Base-by-base conservation (phyloP, 371 early-diverging fungal genomes). In the Mortierella sp. region DNA sequence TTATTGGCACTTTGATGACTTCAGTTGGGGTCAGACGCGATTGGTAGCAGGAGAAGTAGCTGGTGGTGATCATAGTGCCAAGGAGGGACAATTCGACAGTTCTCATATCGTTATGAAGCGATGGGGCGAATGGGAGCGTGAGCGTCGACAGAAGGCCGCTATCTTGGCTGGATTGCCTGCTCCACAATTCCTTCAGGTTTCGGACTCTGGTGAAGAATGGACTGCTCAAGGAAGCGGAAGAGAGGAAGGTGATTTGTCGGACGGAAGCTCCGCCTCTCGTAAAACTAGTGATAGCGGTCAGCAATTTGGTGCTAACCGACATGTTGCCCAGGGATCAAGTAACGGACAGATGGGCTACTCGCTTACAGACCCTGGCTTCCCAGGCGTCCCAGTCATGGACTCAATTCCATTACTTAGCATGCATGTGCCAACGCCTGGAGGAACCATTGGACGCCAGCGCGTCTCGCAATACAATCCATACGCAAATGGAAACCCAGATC, bases 1-100 rank as follows among this genome's bases (percentile, higher is more conserved):
- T 15, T 99, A 93, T 86, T 99, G 99, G 99, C 97, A 98, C 85
- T 98, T 99, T 87, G 99, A 99, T 82, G 99, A 99, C 73, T 99
- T 99, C 77, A 92, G 93, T 10, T 99, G 99, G 99, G 99, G 99
- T 10, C 94, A 98, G 72, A 99, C 99, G 0, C 90, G 99, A 62
- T 88, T 91, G 72, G 93, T 96, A 3, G 90, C 91, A 45, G 95
- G 95, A 35, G 95, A 90, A 9, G 76, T 66, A 22, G 79, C 72
- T 1, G 75, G 69, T 0, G 88, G n/a, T n/a, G n/a, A 78, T 43
- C 91, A 92, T 64, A 87, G 89, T n/a, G 84, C 83, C 13, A 89
- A 89, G 64, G 87, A 88, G 22, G 93, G 92, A 8, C 85, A 87
- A 65, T 91, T 92, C 61, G 92, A 92, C 70, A 86, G 89, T 63